Conservation (phyloP, 495 filamentous ascomycete genomes). For the Podospora anserina region DNA sequence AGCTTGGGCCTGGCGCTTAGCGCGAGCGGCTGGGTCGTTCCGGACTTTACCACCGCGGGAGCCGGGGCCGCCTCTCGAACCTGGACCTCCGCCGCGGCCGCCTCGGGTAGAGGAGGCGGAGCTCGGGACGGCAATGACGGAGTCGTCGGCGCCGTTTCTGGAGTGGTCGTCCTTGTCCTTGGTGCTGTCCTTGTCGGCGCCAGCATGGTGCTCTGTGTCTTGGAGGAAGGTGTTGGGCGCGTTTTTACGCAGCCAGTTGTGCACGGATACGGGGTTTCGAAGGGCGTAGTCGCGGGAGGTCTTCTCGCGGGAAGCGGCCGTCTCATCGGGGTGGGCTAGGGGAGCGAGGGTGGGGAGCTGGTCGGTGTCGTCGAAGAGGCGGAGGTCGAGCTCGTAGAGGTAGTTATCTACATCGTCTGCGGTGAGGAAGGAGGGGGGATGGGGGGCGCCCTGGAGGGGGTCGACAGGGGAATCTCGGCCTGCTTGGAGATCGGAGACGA, state of each 20-base stretch:
- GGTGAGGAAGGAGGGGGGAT: conserved; percentile 60
- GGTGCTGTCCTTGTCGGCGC: conserved; percentile 44
- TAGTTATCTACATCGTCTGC: conserved; percentile 79
- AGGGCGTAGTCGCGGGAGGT: conserved; percentile 56
- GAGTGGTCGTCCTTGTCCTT: conserved; percentile 5
- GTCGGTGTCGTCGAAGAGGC: conserved; percentile 35
- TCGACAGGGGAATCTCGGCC: conserved; percentile 35
- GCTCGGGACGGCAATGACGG: neutral
- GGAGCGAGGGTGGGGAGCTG: conserved; percentile 42
- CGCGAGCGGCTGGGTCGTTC: conserved; percentile 16
- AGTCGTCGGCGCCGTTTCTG: conserved; percentile 2
- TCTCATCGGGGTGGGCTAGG: conserved; percentile 27
- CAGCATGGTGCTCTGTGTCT: conserved; percentile 60
- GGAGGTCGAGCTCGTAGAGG: conserved; percentile 65
- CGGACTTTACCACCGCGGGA: conserved; percentile 21
- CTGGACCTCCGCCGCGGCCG: conserved; percentile 44
- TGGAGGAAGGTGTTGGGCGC: conserved; percentile 81
- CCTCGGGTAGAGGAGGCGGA: neutral
- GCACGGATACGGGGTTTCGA: conserved; percentile 78
- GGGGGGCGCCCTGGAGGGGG: conserved; percentile 34
- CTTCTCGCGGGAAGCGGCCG: conserved; percentile 12
- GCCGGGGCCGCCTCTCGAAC: conserved; percentile 30
- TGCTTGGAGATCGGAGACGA: conserved; percentile 43
- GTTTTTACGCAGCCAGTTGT: conserved; percentile 84
- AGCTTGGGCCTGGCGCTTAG: conserved; percentile 29